Evolutionary conservation across 257 asterid species (phyloP).

Genomic region (Salvia rosmarinus): DNA sequence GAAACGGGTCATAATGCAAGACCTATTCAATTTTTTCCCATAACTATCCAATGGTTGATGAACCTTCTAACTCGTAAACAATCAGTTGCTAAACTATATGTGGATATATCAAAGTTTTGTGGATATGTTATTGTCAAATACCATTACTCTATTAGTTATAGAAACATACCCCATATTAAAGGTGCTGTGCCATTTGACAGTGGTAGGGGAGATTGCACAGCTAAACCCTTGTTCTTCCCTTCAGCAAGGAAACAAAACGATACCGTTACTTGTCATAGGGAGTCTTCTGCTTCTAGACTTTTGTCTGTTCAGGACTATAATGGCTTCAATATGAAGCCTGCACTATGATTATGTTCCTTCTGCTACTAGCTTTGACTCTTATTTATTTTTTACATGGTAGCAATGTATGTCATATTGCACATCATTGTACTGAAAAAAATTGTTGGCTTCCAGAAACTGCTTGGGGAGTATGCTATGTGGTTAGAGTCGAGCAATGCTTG

Average conservation of each 20-base stretch:
- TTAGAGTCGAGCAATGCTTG: constrained; percentile 67
- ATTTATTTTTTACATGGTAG: not conserved
- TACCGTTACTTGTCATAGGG: not conserved
- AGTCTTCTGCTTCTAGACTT: constrained; percentile 5
- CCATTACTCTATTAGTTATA: constrained; percentile 13
- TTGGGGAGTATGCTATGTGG: constrained; percentile 74
- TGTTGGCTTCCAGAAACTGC: constrained; percentile 59
- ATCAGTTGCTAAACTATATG: constrained; percentile 7
- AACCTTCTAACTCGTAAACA: not conserved
- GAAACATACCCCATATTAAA: not conserved
- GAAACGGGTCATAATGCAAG: no score
- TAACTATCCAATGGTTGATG: constrained; percentile 6
- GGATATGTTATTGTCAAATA: not conserved
- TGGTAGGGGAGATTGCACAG: constrained; percentile 2
- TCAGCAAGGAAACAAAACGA: not conserved
- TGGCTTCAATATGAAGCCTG: constrained; percentile 16
- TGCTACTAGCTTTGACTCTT: not conserved
- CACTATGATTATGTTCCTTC: not conserved
- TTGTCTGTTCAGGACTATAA: not conserved
- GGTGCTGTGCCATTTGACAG: not conserved
- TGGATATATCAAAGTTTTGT: not conserved
- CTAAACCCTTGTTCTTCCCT: not conserved
- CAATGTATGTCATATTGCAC: constrained; percentile 15
- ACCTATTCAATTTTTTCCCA: not conserved
- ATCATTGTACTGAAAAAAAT: constrained; percentile 21